Base-by-base conservation (phyloP, 345 rosid genomes). In the Isatis tinctoria region DNA sequence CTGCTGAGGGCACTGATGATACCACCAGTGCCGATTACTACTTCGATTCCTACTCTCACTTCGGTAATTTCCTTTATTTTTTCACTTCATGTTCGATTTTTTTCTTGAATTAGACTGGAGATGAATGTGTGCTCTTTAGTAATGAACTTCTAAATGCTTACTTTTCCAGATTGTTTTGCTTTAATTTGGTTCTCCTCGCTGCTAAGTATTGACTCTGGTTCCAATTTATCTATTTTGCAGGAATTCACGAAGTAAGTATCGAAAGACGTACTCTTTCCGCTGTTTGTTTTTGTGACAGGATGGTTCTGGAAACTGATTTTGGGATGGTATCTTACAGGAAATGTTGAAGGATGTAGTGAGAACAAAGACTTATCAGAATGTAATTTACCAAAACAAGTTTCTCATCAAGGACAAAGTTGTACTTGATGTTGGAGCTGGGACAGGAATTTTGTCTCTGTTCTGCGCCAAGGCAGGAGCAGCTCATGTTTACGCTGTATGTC, bases 351-450 rank as follows among this genome's bases (percentile, higher is more conserved):
- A 96, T 84, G 83, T 76, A 0, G 97, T 96, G 70, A 89, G 99
- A 83, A 96, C 99, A 7, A 90, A 89, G 86, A 92, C 97, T 37
- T 95, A 95, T 78, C 97, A 90, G 84, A 90, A 90, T 71, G 99
- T 88, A 65, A 96, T 96, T 80, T 89, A 92, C 69, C 89, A 89
- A 63, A 96, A 96, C 82, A 90, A 85, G 81, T 96, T 96, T 80
- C 82, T 96, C 24, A 87, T 96, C 74, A 85, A 90, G 88, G 80
- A 89, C 81, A 96, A 96, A 76, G 82, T 96, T 48, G 97, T 92
- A 67, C 93, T 96, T 77, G 98, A 96, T 79, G 98, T 96, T 71
- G 99, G 99, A 74, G 97, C 99, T 47, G 99, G 99, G 57, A 95
- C 99, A 26, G 98, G 98, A 16, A 96, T 96, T 70, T 80, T 96